These are phyloP conservation scores for Knoxia roxburghii DNA, from an alignment of 257 asterid genomes.

Conservation along the genomic window DNA sequence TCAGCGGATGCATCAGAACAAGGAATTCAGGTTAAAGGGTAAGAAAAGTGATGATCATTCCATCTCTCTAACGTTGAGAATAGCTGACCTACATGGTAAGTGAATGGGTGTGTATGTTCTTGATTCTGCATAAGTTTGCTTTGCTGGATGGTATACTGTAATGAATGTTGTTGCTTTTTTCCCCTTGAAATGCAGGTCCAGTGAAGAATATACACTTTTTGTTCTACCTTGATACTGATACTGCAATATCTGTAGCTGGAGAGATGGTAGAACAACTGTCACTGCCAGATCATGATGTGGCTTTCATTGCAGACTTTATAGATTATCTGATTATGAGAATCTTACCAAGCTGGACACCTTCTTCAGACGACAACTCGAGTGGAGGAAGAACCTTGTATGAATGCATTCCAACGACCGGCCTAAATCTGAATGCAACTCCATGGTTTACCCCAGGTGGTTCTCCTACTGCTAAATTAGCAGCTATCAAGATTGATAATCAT, in stretches of 20 bases:
- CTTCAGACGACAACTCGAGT: constrained; percentile 28
- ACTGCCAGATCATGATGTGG: constrained; percentile 62
- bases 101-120: constrained; percentile 8
- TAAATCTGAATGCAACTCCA: constrained; percentile 17
- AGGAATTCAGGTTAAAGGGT: constrained; percentile 57
- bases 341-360: constrained; percentile 51
- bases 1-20: constrained; percentile 40
- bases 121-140: background rate
- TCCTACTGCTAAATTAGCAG: constrained; percentile 23
- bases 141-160: background rate
- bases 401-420: constrained; percentile 17
- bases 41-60: constrained; percentile 46
- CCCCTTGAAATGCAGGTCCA: constrained; percentile 30
- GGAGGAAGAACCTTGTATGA: constrained; percentile 25
- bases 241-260: constrained; percentile 66
- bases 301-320: constrained; percentile 65
- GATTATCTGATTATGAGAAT: constrained; percentile 45
- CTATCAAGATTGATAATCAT: constrained; percentile 18
- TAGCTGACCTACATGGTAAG: constrained; percentile 50
- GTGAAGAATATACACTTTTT: constrained; percentile 50
- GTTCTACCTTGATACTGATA: constrained; percentile 61
- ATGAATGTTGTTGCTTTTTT: background rate
- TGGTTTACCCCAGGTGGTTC: constrained; percentile 22
- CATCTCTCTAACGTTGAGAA: constrained; percentile 49
- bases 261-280: constrained; percentile 79